These are phyloP conservation scores for Groenewaldozyma salmanticensis DNA, from an alignment of 805 yeast species.

Conservation along the genomic window DNA sequence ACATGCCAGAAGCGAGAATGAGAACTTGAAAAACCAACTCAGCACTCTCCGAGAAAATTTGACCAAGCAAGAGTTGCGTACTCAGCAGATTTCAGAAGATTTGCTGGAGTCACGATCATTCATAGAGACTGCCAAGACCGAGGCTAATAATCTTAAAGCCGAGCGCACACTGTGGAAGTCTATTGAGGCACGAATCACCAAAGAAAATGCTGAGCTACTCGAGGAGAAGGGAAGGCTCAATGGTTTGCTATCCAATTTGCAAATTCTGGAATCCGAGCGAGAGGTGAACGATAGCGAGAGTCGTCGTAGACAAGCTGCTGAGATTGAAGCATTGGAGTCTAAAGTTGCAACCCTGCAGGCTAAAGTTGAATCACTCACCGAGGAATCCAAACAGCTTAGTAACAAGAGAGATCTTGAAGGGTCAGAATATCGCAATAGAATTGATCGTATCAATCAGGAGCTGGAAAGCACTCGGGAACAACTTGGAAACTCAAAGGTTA, in stretches of 20 bases:
- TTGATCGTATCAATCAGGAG: conserved; percentile 44
- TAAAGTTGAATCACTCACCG: conserved; percentile 36
- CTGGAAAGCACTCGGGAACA: conserved; percentile 34
- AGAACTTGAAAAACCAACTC: conserved; percentile 33
- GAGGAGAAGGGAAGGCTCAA: conserved; percentile 53
- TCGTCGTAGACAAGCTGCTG: conserved; percentile 38
- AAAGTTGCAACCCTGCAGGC: conserved; percentile 37
- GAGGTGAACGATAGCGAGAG: conserved; percentile 42
- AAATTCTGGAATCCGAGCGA: conserved; percentile 52
- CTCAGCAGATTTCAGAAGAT: conserved; percentile 43
- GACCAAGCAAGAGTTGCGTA: conserved; percentile 39
- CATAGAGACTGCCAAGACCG: conserved; percentile 36
- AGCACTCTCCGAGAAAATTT: conserved; percentile 34
- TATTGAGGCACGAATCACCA: conserved; percentile 39
- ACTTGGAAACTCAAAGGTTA: conserved; percentile 32
- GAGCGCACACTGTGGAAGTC: conserved; percentile 46
- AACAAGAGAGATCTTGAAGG: conserved; percentile 49
- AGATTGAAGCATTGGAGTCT: conserved; percentile 40
- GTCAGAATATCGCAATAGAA: conserved; percentile 48
- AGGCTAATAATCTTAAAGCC: conserved; percentile 39
- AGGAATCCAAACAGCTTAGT: conserved; percentile 44
- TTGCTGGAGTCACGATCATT: conserved; percentile 42
- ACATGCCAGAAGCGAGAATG: conserved; percentile 36
- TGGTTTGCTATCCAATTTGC: conserved; percentile 49
- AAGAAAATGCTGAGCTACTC: conserved; percentile 42